Evolutionary conservation across 257 asterid species (phyloP).

Genomic region (Nicotiana otophora): DNA sequence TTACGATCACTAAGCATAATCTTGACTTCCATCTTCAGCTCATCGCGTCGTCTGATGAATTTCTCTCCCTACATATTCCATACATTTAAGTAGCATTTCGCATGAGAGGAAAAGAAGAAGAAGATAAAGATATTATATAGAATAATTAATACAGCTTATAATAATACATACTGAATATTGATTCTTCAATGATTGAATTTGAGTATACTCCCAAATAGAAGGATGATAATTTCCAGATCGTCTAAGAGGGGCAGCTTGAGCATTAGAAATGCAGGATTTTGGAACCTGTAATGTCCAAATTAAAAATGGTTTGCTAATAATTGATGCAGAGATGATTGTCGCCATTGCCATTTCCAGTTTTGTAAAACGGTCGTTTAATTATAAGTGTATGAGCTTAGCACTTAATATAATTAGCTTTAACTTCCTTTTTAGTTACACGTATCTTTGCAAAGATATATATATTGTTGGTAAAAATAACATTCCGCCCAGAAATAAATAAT

Average conservation of each 20-base stretch:
- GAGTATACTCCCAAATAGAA: slow-evolving; percentile 29
- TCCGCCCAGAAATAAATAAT: rapidly evolving
- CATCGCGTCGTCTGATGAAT: slow-evolving; percentile 6
- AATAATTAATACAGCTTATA: neutral
- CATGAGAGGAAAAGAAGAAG: too few species aligned
- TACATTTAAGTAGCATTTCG: too few species aligned
- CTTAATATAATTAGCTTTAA: neutral
- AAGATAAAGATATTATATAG: neutral
- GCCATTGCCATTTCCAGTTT: neutral
- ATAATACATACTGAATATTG: neutral
- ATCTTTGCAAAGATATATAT: too few species aligned
- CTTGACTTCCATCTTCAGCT: slow-evolving; percentile 24
- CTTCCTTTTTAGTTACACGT: too few species aligned
- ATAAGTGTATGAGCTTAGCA: neutral
- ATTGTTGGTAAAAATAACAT: too few species aligned
- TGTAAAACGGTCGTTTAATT: neutral
- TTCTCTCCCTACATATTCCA: slow-evolving; percentile 18
- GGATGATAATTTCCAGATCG: slow-evolving; percentile 47
- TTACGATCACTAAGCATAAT: slow-evolving; percentile 13
- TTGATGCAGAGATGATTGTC: neutral
- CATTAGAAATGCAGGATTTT: neutral
- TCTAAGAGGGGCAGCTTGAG: neutral
- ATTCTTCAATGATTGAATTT: slow-evolving; percentile 31
- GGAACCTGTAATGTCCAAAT: neutral
- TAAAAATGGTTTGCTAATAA: neutral